Conservation (phyloP, 2,329 filamentous ascomycete genomes). For the Cercospora berteroae region DNA sequence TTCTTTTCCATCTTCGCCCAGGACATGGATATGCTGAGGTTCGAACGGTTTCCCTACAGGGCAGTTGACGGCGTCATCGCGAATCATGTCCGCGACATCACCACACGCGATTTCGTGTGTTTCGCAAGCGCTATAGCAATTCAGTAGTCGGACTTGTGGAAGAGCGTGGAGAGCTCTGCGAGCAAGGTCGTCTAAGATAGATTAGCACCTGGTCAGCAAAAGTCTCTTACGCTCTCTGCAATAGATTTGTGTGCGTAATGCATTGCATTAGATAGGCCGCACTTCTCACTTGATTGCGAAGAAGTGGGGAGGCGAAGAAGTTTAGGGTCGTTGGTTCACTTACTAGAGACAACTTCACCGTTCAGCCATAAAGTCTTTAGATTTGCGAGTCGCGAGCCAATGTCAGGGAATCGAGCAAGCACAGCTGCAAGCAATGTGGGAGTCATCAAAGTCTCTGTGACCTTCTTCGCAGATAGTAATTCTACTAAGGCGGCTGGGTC, state of each 20-base stretch:
- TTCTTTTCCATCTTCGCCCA: constrained; percentile 65
- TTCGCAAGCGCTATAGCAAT: constrained; percentile 80
- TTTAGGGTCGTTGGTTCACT: background rate
- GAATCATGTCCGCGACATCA: constrained; percentile 64
- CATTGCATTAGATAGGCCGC: background rate
- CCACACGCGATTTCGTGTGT: constrained; percentile 78
- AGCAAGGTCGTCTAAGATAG: constrained; percentile 63
- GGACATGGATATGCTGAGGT: constrained; percentile 67
- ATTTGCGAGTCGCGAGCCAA: constrained; percentile 62
- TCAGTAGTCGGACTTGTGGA: constrained; percentile 67
- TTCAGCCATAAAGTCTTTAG: constrained; percentile 75
- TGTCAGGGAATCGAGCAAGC: constrained; percentile 65
- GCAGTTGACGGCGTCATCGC: constrained; percentile 64
- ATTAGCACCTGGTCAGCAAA: background rate
- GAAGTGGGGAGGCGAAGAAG: background rate
- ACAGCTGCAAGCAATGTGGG: constrained; percentile 75
- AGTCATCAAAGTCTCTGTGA: constrained; percentile 82
- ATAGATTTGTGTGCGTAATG: background rate
- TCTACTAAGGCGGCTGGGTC: constrained; percentile 73
- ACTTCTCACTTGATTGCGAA: background rate
- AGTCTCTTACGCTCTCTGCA: background rate
- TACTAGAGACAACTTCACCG: constrained; percentile 68
- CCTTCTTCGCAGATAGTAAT: constrained; percentile 61
- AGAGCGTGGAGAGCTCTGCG: constrained; percentile 65
- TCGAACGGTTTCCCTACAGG: constrained; percentile 71